These are phyloP conservation scores for Tuber umbilicatum DNA, from an alignment of 495 filamentous ascomycete species.

Conservation along the genomic window DNA sequence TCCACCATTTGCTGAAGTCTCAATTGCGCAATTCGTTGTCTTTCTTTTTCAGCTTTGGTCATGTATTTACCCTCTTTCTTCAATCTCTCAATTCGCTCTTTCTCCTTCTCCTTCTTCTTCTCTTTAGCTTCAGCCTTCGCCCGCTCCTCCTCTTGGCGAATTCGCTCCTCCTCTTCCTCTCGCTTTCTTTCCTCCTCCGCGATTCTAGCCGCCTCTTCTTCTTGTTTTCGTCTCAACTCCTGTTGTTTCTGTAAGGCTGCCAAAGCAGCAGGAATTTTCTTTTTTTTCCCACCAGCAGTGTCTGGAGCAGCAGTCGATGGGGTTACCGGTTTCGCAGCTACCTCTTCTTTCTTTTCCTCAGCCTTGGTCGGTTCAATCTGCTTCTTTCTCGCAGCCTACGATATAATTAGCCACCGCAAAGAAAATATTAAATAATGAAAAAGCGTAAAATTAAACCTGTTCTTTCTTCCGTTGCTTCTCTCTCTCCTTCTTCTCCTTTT, in stretches of 20 bases:
- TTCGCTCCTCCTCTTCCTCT: conserved; percentile 61
- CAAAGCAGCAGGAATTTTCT: conserved; percentile 79
- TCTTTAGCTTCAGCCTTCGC: conserved; percentile 67
- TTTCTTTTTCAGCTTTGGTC: conserved; percentile 88
- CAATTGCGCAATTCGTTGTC: conserved; percentile 71
- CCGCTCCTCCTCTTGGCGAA: conserved; percentile 63
- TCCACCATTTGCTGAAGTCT: conserved; percentile 93
- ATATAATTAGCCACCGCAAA: conserved; percentile 7
- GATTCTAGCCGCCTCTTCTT: conserved; percentile 66
- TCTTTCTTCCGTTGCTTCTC: conserved; percentile 80
- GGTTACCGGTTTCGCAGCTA: conserved; percentile 41
- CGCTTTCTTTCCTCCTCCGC: conserved; percentile 68
- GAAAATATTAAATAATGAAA: neutral
- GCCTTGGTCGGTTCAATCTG: conserved; percentile 47
- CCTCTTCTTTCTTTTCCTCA: conserved; percentile 64
- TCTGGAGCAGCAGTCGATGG: conserved; percentile 45
- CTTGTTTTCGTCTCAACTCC: conserved; percentile 63
- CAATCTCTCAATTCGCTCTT: conserved; percentile 88
- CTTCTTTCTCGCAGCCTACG: conserved; percentile 60
- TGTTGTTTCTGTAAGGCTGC: conserved; percentile 86
- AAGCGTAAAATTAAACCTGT: conserved; percentile 48
- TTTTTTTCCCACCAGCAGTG: conserved; percentile 62
- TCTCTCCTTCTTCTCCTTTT: conserved; percentile 81
- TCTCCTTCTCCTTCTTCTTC: conserved; percentile 89
- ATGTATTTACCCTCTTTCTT: conserved; percentile 92